Evolutionary conservation across 1,284 basidiomycete genomes (phyloP).

Genomic region (Anthracocystis walkeri): DNA sequence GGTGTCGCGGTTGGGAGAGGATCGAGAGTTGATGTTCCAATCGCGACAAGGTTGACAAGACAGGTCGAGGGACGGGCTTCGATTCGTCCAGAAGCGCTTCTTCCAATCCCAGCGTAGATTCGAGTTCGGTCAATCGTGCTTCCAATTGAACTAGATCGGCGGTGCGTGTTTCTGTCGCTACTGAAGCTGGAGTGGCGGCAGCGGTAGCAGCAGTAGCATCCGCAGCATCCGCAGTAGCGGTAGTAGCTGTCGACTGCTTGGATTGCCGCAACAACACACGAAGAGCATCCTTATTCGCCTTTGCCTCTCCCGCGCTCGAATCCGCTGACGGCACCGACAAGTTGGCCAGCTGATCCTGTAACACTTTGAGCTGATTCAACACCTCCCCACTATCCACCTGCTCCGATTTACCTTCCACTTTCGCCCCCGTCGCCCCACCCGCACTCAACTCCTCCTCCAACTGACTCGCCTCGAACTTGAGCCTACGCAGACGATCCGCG

Average conservation of each 20-base stretch:
- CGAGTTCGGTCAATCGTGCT: conserved; percentile 43
- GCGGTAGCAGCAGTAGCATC: neutral
- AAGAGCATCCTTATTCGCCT: conserved; percentile 8
- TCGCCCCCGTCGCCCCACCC: neutral
- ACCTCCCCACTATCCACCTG: conserved; percentile 25
- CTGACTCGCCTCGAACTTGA: conserved; percentile 47
- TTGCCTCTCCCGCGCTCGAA: neutral
- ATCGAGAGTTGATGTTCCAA: conserved; percentile 87
- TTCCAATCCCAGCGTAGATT: conserved; percentile 47
- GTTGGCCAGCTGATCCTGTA: conserved; percentile 35
- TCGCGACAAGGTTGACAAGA: conserved; percentile 83
- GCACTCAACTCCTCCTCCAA: conserved; percentile 43
- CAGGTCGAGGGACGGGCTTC: conserved; percentile 77
- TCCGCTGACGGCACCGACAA: conserved; percentile 10
- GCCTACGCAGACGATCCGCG: conserved; percentile 39
- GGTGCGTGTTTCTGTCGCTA: conserved; percentile 1
- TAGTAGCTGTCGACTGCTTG: conserved; percentile 15
- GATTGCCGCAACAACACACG: conserved; percentile 21
- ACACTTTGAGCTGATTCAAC: conserved; percentile 32
- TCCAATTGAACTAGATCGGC: conserved; percentile 34
- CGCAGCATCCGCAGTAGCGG: neutral
- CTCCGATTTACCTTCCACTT: neutral
- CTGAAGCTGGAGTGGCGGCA: neutral
- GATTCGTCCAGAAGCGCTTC: conserved; percentile 50
- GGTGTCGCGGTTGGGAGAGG: conserved; percentile 92